Conservation (phyloP, 176 grass and related monocot species). For the Tuctoria greenei region DNA sequence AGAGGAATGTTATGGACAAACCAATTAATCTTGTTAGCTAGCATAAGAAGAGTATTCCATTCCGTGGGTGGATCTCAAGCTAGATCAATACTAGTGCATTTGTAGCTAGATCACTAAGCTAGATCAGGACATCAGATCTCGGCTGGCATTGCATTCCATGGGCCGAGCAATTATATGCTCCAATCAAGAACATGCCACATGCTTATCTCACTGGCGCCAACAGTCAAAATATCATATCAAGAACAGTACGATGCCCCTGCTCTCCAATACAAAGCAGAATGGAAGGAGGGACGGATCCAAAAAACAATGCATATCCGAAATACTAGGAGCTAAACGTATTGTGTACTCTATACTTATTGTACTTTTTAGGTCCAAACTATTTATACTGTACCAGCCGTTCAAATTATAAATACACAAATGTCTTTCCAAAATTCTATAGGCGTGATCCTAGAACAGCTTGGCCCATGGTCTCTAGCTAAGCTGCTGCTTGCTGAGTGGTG, state of each 20-base stretch:
- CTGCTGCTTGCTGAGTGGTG: background rate
- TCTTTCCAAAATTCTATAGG: background rate
- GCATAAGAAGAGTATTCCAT: no score
- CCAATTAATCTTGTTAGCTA: conserved; percentile 16
- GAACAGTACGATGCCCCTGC: background rate
- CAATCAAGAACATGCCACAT: conserved; percentile 42
- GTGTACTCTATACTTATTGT: no score
- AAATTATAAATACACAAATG: background rate
- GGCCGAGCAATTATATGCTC: conserved; percentile 31
- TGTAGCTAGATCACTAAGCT: background rate
- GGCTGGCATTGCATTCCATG: background rate
- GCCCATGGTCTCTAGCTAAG: background rate
- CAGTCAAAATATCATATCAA: conserved; percentile 16
- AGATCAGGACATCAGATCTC: background rate
- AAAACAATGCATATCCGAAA: background rate
- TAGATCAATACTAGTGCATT: background rate
- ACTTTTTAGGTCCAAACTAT: background rate
- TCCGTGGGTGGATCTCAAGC: no score
- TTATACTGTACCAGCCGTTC: background rate
- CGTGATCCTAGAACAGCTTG: background rate
- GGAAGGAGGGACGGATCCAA: background rate
- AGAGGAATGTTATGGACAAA: conserved; percentile 30
- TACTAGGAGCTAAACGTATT: background rate
- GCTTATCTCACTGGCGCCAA: conserved; percentile 23
- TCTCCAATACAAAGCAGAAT: background rate